Evolutionary conservation across 2,329 filamentous ascomycete species (phyloP).

Genomic region (Arthrocladium fulminans): DNA sequence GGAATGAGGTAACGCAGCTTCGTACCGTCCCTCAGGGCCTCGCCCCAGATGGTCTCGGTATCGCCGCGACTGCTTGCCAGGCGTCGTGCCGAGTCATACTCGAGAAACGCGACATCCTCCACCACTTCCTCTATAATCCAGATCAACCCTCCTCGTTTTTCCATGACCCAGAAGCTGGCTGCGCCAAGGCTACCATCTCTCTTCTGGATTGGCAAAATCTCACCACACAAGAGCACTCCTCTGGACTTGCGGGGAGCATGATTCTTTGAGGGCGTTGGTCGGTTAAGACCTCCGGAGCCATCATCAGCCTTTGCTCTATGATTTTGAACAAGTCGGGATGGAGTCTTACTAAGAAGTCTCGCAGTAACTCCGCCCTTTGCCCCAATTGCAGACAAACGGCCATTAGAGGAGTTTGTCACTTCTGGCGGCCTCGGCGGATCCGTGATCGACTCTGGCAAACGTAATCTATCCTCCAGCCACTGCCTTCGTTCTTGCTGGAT

Average conservation of each 20-base stretch:
- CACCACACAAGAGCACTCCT: constrained; percentile 85
- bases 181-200: constrained; percentile 85
- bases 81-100: constrained; percentile 66
- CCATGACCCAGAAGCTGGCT: constrained; percentile 96
- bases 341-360: constrained; percentile 73
- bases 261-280: constrained; percentile 49
- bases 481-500: constrained; percentile 79
- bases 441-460: constrained; percentile 48
- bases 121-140: constrained; percentile 98
- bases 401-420: constrained; percentile 27
- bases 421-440: constrained; percentile 28
- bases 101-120: constrained; percentile 75
- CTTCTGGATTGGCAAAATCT: constrained; percentile 97
- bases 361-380: constrained; percentile 82
- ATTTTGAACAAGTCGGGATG: constrained; percentile 43
- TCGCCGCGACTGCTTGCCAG: constrained; percentile 64
- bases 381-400: constrained; percentile 37
- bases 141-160: constrained; percentile 85
- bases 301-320: constrained; percentile 50
- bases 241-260: constrained; percentile 68
- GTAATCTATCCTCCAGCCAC: constrained; percentile 81
- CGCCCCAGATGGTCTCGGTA: constrained; percentile 79
- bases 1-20: constrained; percentile 73
- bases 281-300: constrained; percentile 41
- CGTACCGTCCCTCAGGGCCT: constrained; percentile 54